Percentiles rank a stretch among this genome's conserved stretches.
Evolutionary conservation across 225 moss, liverwort and hornwort species (phyloP).

Genomic region (Asterella californica): DNA sequence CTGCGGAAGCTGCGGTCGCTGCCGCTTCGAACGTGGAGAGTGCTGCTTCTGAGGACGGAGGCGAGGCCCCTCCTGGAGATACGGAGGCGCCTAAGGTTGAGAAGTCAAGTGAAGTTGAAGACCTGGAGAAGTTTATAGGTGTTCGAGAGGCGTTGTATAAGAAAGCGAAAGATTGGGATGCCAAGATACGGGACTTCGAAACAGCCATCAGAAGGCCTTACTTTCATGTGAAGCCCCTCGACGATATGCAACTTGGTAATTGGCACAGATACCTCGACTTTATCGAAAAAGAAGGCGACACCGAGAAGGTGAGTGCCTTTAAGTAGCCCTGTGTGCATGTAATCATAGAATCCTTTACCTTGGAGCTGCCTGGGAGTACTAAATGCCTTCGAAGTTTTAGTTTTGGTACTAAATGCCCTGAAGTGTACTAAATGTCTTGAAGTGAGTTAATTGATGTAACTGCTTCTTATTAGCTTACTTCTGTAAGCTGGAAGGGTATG

Average conservation of each 20-base stretch:
- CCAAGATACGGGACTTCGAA: conserved; percentile 81
- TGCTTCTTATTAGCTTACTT: too few species aligned
- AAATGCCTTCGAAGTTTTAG: too few species aligned
- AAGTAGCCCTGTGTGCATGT: too few species aligned
- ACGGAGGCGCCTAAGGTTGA: conserved; percentile 45
- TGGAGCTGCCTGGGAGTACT: too few species aligned
- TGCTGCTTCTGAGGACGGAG: conserved; percentile 42
- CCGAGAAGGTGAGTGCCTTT: conserved; percentile 56
- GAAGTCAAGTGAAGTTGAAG: conserved; percentile 62
- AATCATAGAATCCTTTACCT: too few species aligned
- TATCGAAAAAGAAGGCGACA: conserved; percentile 83
- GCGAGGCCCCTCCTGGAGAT: conserved; percentile 49
- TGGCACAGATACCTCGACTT: conserved; percentile 95
- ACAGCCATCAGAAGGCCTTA: conserved; percentile 86
- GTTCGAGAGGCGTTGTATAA: conserved; percentile 70
- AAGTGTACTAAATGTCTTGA: too few species aligned
- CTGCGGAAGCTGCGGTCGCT: conserved; percentile 42
- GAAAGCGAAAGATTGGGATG: conserved; percentile 83
- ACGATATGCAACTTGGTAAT: conserved; percentile 90
- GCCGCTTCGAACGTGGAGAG: conserved; percentile 42
- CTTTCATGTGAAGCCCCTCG: conserved; percentile 90
- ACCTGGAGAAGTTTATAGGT: conserved; percentile 66
- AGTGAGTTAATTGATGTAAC: too few species aligned
- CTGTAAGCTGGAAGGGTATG: too few species aligned
- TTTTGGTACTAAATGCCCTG: too few species aligned